Evolutionary conservation across 345 rosid genomes (phyloP).

Genomic region (Erysimum cheiranthoides): DNA sequence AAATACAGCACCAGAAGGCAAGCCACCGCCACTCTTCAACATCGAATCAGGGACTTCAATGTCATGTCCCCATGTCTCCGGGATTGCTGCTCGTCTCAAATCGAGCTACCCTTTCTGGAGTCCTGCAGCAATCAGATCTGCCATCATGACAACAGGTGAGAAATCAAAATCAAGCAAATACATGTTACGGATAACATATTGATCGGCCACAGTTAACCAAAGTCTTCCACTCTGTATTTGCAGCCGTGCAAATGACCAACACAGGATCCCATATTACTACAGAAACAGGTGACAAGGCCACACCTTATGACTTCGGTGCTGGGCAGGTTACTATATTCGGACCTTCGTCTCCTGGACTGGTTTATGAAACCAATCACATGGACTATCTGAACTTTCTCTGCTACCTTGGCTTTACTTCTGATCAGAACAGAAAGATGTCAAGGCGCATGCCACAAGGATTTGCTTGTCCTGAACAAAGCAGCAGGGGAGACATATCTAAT

Average conservation of each 20-base stretch:
- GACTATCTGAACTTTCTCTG: slow-evolving; percentile 76
- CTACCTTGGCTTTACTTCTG: slow-evolving; percentile 51
- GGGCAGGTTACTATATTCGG: slow-evolving; percentile 63
- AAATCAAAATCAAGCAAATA: not conserved
- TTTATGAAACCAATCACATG: slow-evolving; percentile 57
- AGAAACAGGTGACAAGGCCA: slow-evolving; percentile 57
- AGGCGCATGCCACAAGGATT: slow-evolving; percentile 48
- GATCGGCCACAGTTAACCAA: not conserved
- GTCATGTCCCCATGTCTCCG: slow-evolving; percentile 81
- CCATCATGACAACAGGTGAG: slow-evolving; percentile 80
- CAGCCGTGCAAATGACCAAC: slow-evolving; percentile 65
- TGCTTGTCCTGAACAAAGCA: slow-evolving; percentile 55
- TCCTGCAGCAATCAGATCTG: slow-evolving; percentile 72
- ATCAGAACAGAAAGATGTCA: slow-evolving; percentile 49
- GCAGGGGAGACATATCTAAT: slow-evolving; percentile 51
- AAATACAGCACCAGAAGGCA: slow-evolving; percentile 47
- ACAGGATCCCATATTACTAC: slow-evolving; percentile 54
- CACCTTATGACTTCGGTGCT: slow-evolving; percentile 67
- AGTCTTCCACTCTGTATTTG: slow-evolving; percentile 17
- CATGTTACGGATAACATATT: not conserved
- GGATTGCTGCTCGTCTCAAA: slow-evolving; percentile 66
- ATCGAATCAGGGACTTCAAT: slow-evolving; percentile 80
- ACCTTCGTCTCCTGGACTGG: slow-evolving; percentile 61
- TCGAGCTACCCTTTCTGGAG: slow-evolving; percentile 58
- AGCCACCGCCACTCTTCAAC: slow-evolving; percentile 53